Base-by-base conservation (phyloP, 805 yeast genomes). In the Jamesozyma spencerorum region DNA sequence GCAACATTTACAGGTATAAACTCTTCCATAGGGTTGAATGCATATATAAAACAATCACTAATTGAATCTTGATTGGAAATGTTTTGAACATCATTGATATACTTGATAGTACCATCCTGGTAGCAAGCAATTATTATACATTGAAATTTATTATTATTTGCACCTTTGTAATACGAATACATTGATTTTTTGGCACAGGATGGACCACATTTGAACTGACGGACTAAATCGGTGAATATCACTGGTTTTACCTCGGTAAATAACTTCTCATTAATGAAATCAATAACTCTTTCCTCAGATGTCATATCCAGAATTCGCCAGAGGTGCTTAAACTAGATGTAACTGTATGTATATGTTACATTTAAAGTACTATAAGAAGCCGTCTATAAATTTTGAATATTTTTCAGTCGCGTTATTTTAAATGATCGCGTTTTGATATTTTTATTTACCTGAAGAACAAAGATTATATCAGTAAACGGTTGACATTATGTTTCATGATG, bases 21-120 rank as follows among this genome's bases (percentile, higher is more conserved):
- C 27, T 46, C 46, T 6, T 57, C 54, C 49, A 48, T 54, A 2
- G 64, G 62, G 37, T 53, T 57, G 41, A 60, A 57, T 4, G 58
- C 64, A 47, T 58, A 60, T 18, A 60, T 60, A 31, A 60, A 60
- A 36, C 56, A 55, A 43, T 60, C 64, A 1, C 42, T 28, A 2
- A 60, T 33, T 3, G 46, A 36, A 7, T 50, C 42, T n/a, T 44
- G 42, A 17, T 43, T 42, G 5, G 45, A 48, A 14, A 49, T 39
- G 14, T 44, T 37, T 11, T 42, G 37, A 22, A 54, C 34, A 40
- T 57, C 60, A 18, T 48, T 41, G 3, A 58, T 40, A 14, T 55
- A 43, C 33, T 47, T 50, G 3, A 58, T 43, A 1, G 41, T 38
- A 12, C 51, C 53, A 39, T 51, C 39, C 14, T 39, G 37, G 29